A percentile compares a stretch with the other conserved stretches of the same genome.
Evolutionary conservation across 2,329 filamentous ascomycete species (phyloP).

Genomic region (Apiospora aurea): DNA sequence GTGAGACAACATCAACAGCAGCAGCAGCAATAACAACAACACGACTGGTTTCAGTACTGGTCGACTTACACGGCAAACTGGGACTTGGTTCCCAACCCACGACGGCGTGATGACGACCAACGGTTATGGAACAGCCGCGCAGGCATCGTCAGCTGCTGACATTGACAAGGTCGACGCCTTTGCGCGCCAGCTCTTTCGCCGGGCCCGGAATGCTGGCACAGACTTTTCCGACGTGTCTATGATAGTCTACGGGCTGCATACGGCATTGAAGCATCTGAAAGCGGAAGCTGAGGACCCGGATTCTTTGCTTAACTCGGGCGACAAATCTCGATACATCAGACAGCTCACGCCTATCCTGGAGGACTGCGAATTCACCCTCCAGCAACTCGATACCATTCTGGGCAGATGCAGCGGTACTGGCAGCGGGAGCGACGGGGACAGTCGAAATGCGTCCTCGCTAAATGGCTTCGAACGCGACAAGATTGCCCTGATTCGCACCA

Average conservation of each 20-base stretch:
- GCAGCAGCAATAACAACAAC: neutral
- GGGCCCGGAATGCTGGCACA: constrained; percentile 55
- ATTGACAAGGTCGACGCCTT: constrained; percentile 64
- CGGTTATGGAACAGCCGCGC: constrained; percentile 30
- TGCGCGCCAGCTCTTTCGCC: constrained; percentile 62
- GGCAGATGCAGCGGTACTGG: constrained; percentile 49
- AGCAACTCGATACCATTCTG: constrained; percentile 61
- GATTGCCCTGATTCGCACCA: constrained; percentile 52
- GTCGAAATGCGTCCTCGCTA: constrained; percentile 31
- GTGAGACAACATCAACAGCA: neutral
- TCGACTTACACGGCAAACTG: constrained; percentile 11
- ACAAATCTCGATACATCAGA: constrained; percentile 52
- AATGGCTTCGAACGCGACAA: constrained; percentile 48
- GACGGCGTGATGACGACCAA: constrained; percentile 39
- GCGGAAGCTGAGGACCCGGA: constrained; percentile 63
- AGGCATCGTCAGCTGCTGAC: constrained; percentile 45
- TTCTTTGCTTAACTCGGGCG: constrained; percentile 57
- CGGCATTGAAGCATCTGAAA: constrained; percentile 63
- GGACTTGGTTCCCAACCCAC: constrained; percentile 28
- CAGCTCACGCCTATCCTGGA: constrained; percentile 60
- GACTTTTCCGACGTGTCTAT: constrained; percentile 58
- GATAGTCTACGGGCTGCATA: constrained; percentile 61
- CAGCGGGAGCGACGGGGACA: constrained; percentile 34
- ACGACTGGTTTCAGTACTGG: constrained; percentile 14
- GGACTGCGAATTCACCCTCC: constrained; percentile 62